Base-by-base conservation (phyloP, 2,329 filamentous ascomycete genomes). In the Fusarium mundagurra region DNA sequence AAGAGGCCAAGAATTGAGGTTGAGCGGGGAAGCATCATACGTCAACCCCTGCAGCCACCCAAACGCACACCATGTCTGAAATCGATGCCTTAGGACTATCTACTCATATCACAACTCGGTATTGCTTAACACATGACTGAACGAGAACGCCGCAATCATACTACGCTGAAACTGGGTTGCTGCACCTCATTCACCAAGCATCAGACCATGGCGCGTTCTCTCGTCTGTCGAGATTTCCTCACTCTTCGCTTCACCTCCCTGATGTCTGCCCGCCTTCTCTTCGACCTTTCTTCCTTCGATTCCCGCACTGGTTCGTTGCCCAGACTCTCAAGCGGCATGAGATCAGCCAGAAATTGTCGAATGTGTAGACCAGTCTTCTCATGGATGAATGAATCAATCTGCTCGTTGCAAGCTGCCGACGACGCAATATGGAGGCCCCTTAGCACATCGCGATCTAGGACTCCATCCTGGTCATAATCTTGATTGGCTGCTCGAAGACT, bases 361-460 rank as follows among this genome's bases (percentile, higher is more conserved):
- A 90, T 84, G 20, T 86, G 82, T 31, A 89, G 76, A 0, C 89
- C 89, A 1, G 88, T 90, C 69, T 85, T 84, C 29, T 85, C 81
- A 34, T 84, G 82, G 61, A 91, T 86, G 78, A 86, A 86, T 0
- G 83, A 83, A 76, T 91, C 88, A 5, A 90, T 84, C 41, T 85
- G 81, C 63, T 88, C 85, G 63, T 90, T 86, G 57, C 88, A 89
- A 9, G 88, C 88, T 17, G 89, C 89, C 10, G 86, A 86, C 36
- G 87, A 85, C 10, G 88, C 88, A 44, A 90, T 85, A 67, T 88
- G 86, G 17, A 91, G 80, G 1, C 89, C 89, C 58, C 85, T 83
- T 55, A 90, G 83, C 7, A 91, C 85, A 75, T 89, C 87, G 51
- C 84, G 83, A 75, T 90, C 86, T 31, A 80, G 80, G 36, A 89